Percentiles rank a stretch among this genome's conserved stretches.
Evolutionary conservation across 2,329 filamentous ascomycete genomes (phyloP).

Genomic region (Aspergillus caelatus): DNA sequence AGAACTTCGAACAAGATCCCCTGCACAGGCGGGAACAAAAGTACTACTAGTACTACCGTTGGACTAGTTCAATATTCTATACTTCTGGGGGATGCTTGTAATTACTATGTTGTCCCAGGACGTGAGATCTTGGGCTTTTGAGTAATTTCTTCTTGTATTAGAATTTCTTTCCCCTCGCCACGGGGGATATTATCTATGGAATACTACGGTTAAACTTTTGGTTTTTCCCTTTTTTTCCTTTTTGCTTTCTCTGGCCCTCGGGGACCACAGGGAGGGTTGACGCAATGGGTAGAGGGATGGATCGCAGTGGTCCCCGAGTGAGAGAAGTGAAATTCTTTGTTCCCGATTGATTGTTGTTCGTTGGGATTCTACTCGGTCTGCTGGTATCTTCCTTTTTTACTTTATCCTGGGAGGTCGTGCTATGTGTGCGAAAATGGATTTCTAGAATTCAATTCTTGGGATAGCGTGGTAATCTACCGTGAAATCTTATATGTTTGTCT

Average conservation of each 20-base stretch:
- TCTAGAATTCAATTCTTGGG: background rate
- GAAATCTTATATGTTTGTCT: background rate
- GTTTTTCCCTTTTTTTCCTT: too few relatives aligned
- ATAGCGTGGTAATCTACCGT: background rate
- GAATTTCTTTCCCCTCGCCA: too few relatives aligned
- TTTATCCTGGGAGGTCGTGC: background rate
- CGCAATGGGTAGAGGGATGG: constrained; percentile 1
- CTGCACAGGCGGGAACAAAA: background rate
- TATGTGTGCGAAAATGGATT: background rate
- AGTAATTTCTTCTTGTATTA: background rate
- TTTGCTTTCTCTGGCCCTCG: background rate
- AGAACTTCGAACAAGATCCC: background rate
- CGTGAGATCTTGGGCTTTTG: background rate
- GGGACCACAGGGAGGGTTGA: constrained; percentile 8
- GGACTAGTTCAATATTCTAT: background rate
- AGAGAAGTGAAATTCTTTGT: background rate
- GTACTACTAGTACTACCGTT: background rate
- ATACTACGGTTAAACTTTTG: background rate
- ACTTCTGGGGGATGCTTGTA: background rate
- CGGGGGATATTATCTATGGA: background rate
- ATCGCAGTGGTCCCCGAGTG: constrained; percentile 4
- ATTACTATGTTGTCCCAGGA: too few relatives aligned
- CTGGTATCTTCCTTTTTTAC: too few relatives aligned
- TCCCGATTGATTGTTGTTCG: background rate
- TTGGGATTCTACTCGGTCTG: background rate